Percentiles rank a stretch among this genome's conserved stretches.
These are phyloP conservation scores for Populus davidiana DNA, from an alignment of 345 rosid genomes.

Conservation along the genomic window DNA sequence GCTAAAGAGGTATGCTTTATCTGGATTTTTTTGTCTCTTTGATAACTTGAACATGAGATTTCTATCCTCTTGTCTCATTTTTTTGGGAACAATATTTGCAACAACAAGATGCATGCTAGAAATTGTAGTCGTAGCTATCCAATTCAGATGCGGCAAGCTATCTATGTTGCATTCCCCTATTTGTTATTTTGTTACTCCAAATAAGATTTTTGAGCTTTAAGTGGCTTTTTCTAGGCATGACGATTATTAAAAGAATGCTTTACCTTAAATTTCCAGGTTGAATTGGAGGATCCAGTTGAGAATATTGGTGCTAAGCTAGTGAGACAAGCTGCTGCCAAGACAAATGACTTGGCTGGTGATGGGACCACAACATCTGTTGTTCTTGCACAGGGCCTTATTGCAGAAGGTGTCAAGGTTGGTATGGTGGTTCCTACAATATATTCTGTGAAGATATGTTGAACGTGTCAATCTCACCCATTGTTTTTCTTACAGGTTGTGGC, in stretches of 20 bases:
- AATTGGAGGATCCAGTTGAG: slow-evolving; percentile 96
- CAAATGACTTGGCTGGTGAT: slow-evolving; percentile 98
- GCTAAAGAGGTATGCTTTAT: slow-evolving; percentile 75
- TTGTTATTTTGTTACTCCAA: neutral
- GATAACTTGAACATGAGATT: neutral
- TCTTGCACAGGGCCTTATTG: slow-evolving; percentile 94
- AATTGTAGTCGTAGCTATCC: neutral
- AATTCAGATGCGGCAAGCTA: neutral
- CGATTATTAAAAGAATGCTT: neutral
- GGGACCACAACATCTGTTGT: slow-evolving; percentile 99
- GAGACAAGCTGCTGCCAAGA: slow-evolving; percentile 97
- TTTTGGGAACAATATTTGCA: too few relatives aligned
- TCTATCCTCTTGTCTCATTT: neutral
- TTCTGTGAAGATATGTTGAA: neutral
- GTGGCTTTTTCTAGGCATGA: neutral
- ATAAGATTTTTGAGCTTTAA: neutral
- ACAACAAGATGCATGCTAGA: neutral
- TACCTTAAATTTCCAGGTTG: slow-evolving; percentile 51
- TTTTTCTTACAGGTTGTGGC: slow-evolving; percentile 72
- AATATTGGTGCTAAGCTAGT: slow-evolving; percentile 96
- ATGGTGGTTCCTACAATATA: neutral
- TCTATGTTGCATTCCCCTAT: neutral
- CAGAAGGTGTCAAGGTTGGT: slow-evolving; percentile 94
- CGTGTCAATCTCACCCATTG: neutral
- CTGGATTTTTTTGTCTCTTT: neutral